phyloP scores from a whole-genome alignment of 192 early-diverging fungal genomes.

The Coemansia sp. region DNA sequence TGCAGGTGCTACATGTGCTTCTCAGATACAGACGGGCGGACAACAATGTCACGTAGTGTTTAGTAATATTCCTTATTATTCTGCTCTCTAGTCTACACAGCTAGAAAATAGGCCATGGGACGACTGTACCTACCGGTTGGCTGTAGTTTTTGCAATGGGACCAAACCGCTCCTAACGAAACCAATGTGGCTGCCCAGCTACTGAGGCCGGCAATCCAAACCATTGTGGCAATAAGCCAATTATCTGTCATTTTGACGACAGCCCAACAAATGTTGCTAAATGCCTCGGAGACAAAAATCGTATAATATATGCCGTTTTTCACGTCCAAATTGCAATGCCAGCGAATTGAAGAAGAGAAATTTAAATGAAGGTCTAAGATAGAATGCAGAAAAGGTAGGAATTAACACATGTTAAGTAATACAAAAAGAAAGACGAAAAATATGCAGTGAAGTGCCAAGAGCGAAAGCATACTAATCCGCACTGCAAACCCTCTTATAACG shows the following conservation, averaged over 20 bases:
- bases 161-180: constrained; percentile 53
- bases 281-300: background rate
- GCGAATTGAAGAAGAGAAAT: no score
- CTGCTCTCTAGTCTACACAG: background rate
- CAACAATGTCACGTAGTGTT: background rate
- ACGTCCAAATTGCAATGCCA: background rate
- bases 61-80: background rate
- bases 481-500: no score
- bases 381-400: no score
- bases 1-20: constrained; percentile 54
- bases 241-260: constrained; percentile 12
- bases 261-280: background rate
- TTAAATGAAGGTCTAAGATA: no score
- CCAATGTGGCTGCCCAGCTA: constrained; percentile 47
- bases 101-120: background rate
- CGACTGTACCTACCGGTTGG: constrained; percentile 35
- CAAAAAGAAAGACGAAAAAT: no score
- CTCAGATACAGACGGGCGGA: constrained; percentile 14
- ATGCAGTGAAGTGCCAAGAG: no score
- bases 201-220: constrained; percentile 48
- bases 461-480: no score
- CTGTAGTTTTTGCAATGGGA: constrained; percentile 56
- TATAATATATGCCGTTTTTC: background rate
- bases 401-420: no score
- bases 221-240: constrained; percentile 44